Evolutionary conservation across 345 rosid species (phyloP), one percentile per base, ranked within the genome.

Genomic region (Barbarea vulgaris): DNA sequence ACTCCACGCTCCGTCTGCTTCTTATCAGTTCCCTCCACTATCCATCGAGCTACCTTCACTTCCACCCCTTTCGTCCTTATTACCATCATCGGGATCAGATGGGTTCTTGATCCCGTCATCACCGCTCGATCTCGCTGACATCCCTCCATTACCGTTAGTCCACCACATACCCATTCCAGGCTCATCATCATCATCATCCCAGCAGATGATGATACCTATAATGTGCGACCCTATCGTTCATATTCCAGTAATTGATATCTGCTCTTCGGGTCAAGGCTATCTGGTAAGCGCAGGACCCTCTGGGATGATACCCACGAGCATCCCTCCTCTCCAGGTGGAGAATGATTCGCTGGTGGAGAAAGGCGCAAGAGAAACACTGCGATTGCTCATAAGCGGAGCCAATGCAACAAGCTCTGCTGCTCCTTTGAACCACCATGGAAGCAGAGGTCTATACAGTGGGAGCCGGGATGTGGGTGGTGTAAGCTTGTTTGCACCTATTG

Each of bases 141-240:
- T 83, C 74, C 89, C 94, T 34, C 79, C 88, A 0, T 67, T 88
- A 73, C 95, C 96, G 0, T 66, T 89, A 77, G 74, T 82, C 68
- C 79, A 84, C 42, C 65, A 70, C 59, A 69, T 89, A 69, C 96
- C 90, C 1, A 74, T 83, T 31, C 58, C 90, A 3, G 75, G 81
- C 9, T 81, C 93, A 6, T 42, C 80, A 54, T 76, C 74, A 18
- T 70, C 75, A 15, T 71, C 76, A 11, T 63, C 76, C 17, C 76
- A 77, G 54, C 93, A 86, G 81, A 91, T 84, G 76, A 80, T 92
- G 58, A 93, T 95, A 64, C 98, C 99, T 34, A 77, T 93, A 30
- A 91, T 96, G 64, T 93, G 99, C 8, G 99, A 96, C 54, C 88
- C 99, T 2, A 93, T 96, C 47, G 97, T 96, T 69, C 99, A 96